Evolutionary conservation across 1,139 yeast genomes (phyloP), one percentile per base, ranked within the genome.

Genomic region (Candida tropicalis): DNA sequence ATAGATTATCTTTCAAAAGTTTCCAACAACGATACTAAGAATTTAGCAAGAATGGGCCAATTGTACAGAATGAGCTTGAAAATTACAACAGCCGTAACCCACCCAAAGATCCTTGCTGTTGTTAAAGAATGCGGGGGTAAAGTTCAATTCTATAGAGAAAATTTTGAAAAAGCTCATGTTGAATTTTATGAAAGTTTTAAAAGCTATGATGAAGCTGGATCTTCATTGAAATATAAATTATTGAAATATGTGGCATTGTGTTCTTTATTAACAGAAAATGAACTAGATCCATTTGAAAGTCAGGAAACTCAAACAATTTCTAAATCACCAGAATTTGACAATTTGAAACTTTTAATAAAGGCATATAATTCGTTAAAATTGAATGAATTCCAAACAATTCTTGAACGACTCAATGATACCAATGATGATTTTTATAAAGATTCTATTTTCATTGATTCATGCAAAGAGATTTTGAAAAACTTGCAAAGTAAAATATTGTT

Each of bases 141-240:
- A 49, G 75, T 87, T 53, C 77, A 79, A 45, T 81, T 86, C 73
- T 72, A 77, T 50, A 75, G 80, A 40, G 73, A 76, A 12, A 78
- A 81, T 49, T 87, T 77, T 70, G 81, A 77, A 37, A 63, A 65
- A 41, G 89, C 95, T 0, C 73, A 87, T 28, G 68, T 73, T 37
- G 84, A 79, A 48, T 84, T 85, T 53, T 85, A 84, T 56, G 89
- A 84, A 52, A 74, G 87, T 42, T 87, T 87, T 62, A 83, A 84
- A 53, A 82, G 78, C 50, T 87, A 81, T 59, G 95, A 87, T 59
- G 95, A 87, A 61, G 84, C 88, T 22, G 95, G 95, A 1, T 81
- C 86, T 44, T 61, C 69, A 16, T 68, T 68, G 39, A 73, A 73
- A 48, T 75, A 87, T 46, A 68, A 76, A 26, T 78, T 82, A 4